These are phyloP conservation scores for Cryptosporidium tyzzeri DNA, from an alignment of 169 alveolate species.

Conservation along the genomic window DNA sequence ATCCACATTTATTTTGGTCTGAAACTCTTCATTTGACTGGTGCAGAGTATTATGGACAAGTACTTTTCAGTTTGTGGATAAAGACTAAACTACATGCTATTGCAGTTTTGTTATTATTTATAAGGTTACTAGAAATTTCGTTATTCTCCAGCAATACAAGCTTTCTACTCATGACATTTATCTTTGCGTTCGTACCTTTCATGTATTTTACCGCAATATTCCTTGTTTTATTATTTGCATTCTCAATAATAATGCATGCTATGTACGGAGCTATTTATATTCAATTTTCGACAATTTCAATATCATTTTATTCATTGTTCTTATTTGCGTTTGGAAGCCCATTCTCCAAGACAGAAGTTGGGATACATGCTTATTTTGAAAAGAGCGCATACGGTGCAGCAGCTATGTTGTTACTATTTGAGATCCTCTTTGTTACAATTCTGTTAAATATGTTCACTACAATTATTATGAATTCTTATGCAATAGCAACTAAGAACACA, in stretches of 20 bases:
- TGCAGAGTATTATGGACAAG: slow-evolving; percentile 64
- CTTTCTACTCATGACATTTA: slow-evolving; percentile 64
- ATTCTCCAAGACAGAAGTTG: slow-evolving; percentile 44
- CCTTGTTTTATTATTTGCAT: slow-evolving; percentile 43
- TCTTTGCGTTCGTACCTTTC: slow-evolving; percentile 75
- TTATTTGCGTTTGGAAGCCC: slow-evolving; percentile 72
- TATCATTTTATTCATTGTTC: slow-evolving; percentile 67
- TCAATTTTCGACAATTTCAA: slow-evolving; percentile 68
- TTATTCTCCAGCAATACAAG: slow-evolving; percentile 50
- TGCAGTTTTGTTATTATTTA: slow-evolving; percentile 61
- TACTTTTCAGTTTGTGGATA: slow-evolving; percentile 62
- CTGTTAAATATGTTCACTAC: slow-evolving; percentile 70
- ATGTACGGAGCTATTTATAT: slow-evolving; percentile 74
- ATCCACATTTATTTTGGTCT: slow-evolving; percentile 56
- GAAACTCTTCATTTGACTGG: slow-evolving; percentile 61
- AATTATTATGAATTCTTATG: slow-evolving; percentile 72
- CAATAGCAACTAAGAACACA: slow-evolving; percentile 62
- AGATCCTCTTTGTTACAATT: slow-evolving; percentile 61
- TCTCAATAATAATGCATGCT: slow-evolving; percentile 71
- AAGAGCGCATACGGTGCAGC: slow-evolving; percentile 75
- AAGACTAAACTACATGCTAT: slow-evolving; percentile 58
- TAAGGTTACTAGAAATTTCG: slow-evolving; percentile 60
- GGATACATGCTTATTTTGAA: slow-evolving; percentile 65
- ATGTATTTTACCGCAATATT: slow-evolving; percentile 68
- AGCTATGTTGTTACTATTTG: slow-evolving; percentile 64